These are phyloP conservation scores for Vitis labrusca DNA, from an alignment of 164 flowering plant species.

Conservation along the genomic window DNA sequence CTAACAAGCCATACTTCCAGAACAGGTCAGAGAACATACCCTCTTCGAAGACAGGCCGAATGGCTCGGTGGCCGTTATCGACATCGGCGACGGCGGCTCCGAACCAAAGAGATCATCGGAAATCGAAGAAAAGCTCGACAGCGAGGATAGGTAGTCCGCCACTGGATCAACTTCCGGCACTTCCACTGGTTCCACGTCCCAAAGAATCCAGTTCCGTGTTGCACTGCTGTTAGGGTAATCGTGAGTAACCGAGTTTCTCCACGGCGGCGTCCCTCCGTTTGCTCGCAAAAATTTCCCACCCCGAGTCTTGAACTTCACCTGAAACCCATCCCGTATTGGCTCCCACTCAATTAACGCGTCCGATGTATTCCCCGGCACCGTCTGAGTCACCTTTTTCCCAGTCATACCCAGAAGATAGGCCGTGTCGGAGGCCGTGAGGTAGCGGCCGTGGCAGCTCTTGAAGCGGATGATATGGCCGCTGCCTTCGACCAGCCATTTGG, in stretches of 20 bases:
- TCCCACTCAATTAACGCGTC: slow-evolving; percentile 53
- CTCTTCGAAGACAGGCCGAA: slow-evolving; percentile 2
- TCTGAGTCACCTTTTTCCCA: slow-evolving; percentile 49
- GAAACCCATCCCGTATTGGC: slow-evolving; percentile 69
- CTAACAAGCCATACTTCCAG: too few species aligned
- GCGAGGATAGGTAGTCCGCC: slow-evolving; percentile 25
- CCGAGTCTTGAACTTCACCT: slow-evolving; percentile 44
- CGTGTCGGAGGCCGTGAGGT: slow-evolving; percentile 51
- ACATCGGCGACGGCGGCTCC: slow-evolving; percentile 34
- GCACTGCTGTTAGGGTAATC: slow-evolving; percentile 39
- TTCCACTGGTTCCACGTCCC: slow-evolving; percentile 60
- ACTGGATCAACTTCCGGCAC: slow-evolving; percentile 13
- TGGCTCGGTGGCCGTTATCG: slow-evolving; percentile 11
- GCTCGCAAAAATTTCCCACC: slow-evolving; percentile 59
- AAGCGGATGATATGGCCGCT: slow-evolving; percentile 34
- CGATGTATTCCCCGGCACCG: slow-evolving; percentile 7
- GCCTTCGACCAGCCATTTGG: slow-evolving; percentile 9
- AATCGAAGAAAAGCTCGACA: slow-evolving; percentile 36
- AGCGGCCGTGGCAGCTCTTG: slow-evolving; percentile 45
- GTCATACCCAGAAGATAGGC: slow-evolving; percentile 63
- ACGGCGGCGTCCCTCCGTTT: slow-evolving; percentile 77
- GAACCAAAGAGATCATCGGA: slow-evolving; percentile 35
- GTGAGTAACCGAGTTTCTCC: slow-evolving; percentile 76
- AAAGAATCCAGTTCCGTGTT: slow-evolving; percentile 54
- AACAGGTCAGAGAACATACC: slow-evolving; percentile 5